These are phyloP conservation scores for Pyracantha coccinea DNA, from an alignment of 331 rosid species.

Conservation along the genomic window DNA sequence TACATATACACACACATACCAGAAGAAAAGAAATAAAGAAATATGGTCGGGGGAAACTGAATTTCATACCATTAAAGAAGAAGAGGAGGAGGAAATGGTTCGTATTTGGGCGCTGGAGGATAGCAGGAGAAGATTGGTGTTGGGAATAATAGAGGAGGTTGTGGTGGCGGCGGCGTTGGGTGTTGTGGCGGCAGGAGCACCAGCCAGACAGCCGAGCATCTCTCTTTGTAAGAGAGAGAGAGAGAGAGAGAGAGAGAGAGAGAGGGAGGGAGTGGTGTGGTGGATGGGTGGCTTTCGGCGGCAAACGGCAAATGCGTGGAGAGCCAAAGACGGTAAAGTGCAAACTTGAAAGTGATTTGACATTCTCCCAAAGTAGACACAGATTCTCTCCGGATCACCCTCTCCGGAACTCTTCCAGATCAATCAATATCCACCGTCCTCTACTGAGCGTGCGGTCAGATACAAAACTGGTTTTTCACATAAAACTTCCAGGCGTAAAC, in stretches of 20 bases:
- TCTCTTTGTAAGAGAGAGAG: background rate
- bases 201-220: slow-evolving; percentile 30
- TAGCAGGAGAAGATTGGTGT: slow-evolving; percentile 7
- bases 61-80: background rate
- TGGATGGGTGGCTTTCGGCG: background rate
- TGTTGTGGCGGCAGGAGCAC: slow-evolving; percentile 23
- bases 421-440: too few relatives aligned
- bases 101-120: slow-evolving; percentile 6
- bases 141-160: background rate
- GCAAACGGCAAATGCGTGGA: background rate
- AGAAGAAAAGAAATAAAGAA: background rate
- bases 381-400: too few relatives aligned
- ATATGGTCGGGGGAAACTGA: background rate
- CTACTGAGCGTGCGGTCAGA: too few relatives aligned
- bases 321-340: background rate
- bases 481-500: too few relatives aligned
- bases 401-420: too few relatives aligned
- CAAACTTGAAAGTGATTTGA: too few relatives aligned
- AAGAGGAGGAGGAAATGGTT: slow-evolving; percentile 3
- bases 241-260: background rate
- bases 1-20: background rate
- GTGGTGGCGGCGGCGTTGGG: background rate
- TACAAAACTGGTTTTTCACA: too few relatives aligned
- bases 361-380: too few relatives aligned
- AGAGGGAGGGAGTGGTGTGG: background rate